A percentile compares a stretch with the other conserved stretches of the same genome.
phyloP scores from a whole-genome alignment of 1,284 basidiomycete species.

The Cryptococcus maquisensis region DNA sequence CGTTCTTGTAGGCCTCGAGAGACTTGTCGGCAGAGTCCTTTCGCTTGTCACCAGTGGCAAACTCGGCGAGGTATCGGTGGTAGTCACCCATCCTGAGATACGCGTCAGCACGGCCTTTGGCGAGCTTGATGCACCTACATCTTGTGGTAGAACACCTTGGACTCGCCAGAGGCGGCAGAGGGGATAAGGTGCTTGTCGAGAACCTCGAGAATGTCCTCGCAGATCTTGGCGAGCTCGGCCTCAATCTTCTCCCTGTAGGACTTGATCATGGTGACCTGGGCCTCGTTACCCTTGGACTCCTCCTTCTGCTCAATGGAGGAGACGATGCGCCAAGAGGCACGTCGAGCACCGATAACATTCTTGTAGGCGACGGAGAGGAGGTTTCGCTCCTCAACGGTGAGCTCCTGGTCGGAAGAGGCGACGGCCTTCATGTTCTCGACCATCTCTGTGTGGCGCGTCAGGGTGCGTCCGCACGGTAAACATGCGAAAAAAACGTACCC shows the following conservation, averaged over 20 bases:
- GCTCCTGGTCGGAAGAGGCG: constrained; percentile 92
- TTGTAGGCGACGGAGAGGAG: constrained; percentile 99
- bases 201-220: constrained; percentile 98
- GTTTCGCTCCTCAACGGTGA: constrained; percentile 99
- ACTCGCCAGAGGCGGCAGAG: constrained; percentile 95
- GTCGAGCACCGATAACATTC: constrained; percentile 99
- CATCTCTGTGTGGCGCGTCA: constrained; percentile 66
- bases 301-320: constrained; percentile 99
- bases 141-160: constrained; percentile 99
- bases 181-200: constrained; percentile 99
- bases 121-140: constrained; percentile 61
- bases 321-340: constrained; percentile 98
- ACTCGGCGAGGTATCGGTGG: constrained; percentile 99
- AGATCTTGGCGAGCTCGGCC: constrained; percentile 96
- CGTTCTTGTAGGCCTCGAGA: constrained; percentile 98
- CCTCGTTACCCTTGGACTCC: constrained; percentile 98
- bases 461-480: constrained; percentile 7
- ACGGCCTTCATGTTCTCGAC: constrained; percentile 99
- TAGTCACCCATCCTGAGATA: constrained; percentile 95
- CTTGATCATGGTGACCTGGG: constrained; percentile 98
- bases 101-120: not conserved
- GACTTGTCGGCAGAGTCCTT: constrained; percentile 99
- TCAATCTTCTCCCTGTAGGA: constrained; percentile 98
- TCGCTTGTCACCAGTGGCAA: constrained; percentile 97
- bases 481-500: constrained; percentile 54